Evolutionary conservation across 106 monocot species (phyloP), one percentile per base, ranked within the genome.

Genomic region (Amphibolis antarctica): DNA sequence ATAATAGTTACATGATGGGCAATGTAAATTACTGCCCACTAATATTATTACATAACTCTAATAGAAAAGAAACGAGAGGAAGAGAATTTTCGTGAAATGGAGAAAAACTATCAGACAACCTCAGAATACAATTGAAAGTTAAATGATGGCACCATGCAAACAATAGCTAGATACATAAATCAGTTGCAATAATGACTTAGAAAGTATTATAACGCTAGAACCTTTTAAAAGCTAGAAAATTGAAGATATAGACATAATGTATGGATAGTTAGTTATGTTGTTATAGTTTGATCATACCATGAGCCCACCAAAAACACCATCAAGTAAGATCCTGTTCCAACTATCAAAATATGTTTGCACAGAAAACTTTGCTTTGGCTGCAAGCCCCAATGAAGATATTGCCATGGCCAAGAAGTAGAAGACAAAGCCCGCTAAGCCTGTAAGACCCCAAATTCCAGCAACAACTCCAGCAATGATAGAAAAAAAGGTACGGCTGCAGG

Each of bases 391-490:
- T 46, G 96, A 98, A 55, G 84, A 74, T 24, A 77, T 43, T 49
- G 69, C 82, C 96, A 98, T 98, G 23, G 90, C 60, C 43, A 90
- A 31, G 48, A 98, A 84, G 62, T 98, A 98, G 50, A 98, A 82
- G 19, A 98, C 62, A 65, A 90, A 90, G 46, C 96, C 96, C 24
- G 56, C 80, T 66, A 90, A 78, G 50, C 96, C 85, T 22, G 89
- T 89, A 44, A 98, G 80, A 52, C 96, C 96, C 90, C 77, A 98
- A 56, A 98, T 85, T 69, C 96, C 96, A 57, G 96, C 96, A 67
- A 98, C 67, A 30, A 98, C 90, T 78, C 96, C 96, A 62, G 84
- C 86, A 54, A 90, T 72, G 62, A 98, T 98, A 18, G 96, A 98
- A 53, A 98, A 68, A 64, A 98, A 98, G 43, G 96, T 98, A 30